These are phyloP conservation scores for Dryas integrifolia DNA, from an alignment of 331 rosid species.

Conservation along the genomic window DNA sequence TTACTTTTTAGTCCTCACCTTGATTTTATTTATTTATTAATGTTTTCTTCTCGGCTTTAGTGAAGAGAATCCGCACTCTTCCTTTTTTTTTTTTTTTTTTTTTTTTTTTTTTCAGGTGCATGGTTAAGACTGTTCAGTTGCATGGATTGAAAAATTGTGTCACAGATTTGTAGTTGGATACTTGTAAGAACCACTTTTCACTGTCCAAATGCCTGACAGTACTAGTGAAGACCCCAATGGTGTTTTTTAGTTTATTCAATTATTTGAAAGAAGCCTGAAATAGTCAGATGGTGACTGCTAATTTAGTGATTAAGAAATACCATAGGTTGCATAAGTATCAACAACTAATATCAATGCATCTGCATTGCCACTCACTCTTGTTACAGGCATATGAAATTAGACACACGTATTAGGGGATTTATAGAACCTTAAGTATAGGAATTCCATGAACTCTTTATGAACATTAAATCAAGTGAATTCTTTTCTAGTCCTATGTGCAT, in stretches of 20 bases:
- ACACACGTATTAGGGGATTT: not conserved
- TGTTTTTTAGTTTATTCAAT: not conserved
- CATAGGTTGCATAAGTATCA: no score
- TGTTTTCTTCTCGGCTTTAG: not conserved
- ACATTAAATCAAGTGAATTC: not conserved
- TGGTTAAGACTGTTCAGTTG: not conserved
- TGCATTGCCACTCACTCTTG: not conserved
- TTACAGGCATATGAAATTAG: not conserved
- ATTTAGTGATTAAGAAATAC: no score
- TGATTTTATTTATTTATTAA: not conserved
- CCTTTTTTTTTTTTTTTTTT: not conserved
- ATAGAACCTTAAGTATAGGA: not conserved
- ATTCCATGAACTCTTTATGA: not conserved
- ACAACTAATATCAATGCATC: not conserved
- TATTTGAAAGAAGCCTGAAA: not conserved
- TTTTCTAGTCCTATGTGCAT: not conserved
- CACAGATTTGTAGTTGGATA: no score
- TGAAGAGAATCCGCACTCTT: not conserved
- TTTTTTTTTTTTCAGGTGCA: not conserved
- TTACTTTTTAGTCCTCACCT: not conserved
- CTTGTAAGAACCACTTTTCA: not conserved
- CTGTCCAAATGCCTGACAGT: not conserved
- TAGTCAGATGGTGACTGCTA: not conserved
- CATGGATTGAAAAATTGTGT: no score
- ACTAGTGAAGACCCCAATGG: not conserved